Evolutionary conservation across 345 rosid genomes (phyloP).

Genomic region (Rubroshorea leprosula): DNA sequence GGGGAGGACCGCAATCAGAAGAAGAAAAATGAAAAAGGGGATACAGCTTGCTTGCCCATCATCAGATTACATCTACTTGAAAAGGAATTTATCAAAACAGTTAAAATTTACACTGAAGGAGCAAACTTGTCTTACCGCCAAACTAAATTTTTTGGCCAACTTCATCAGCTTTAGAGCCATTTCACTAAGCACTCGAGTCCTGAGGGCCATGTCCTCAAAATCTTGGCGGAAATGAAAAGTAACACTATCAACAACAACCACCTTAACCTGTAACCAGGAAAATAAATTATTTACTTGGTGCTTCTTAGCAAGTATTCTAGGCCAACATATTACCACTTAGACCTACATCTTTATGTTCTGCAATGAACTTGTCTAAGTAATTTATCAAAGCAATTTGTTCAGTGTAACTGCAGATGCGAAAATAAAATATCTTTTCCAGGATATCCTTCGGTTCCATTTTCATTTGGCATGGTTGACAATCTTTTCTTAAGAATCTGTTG

Average conservation of each 20-base stretch:
- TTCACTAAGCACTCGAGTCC: conserved; percentile 73
- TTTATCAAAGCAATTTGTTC: conserved; percentile 80
- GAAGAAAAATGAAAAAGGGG: too few relatives aligned
- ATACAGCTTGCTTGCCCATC: too few relatives aligned
- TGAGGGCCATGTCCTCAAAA: conserved; percentile 75
- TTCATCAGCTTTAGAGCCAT: conserved; percentile 88
- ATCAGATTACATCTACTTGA: too few relatives aligned
- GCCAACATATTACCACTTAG: not conserved
- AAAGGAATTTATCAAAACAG: not conserved
- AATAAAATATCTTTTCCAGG: conserved; percentile 70
- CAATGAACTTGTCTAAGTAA: conserved; percentile 69
- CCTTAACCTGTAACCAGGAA: conserved; percentile 55
- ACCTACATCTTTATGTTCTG: conserved; percentile 74
- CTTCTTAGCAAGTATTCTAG: not conserved
- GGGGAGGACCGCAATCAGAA: too few relatives aligned
- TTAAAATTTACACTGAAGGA: not conserved
- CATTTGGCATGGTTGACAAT: conserved; percentile 38
- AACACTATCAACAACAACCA: conserved; percentile 73
- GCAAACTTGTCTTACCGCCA: conserved; percentile 52
- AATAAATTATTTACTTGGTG: not conserved
- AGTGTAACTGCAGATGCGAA: conserved; percentile 81
- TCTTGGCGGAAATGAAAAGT: conserved; percentile 97
- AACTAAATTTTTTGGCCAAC: conserved; percentile 68
- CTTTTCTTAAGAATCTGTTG: conserved; percentile 41
- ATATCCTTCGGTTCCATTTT: conserved; percentile 52